Evolutionary conservation across 345 rosid genomes (phyloP).

Genomic region (Cardamine occulta): DNA sequence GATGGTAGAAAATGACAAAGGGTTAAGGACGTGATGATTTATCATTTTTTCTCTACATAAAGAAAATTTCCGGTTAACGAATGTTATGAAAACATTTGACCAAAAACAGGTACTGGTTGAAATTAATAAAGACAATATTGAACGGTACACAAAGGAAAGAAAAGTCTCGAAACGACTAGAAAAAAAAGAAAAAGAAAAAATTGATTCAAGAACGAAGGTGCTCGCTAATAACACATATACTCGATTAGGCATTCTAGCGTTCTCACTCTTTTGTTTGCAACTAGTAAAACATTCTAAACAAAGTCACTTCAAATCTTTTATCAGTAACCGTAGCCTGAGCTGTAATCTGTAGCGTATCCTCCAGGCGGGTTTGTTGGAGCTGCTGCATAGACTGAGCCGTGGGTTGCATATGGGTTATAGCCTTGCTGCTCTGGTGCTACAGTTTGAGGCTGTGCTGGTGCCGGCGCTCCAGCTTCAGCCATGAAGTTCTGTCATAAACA

Average conservation of each 20-base stretch:
- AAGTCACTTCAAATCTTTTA: not conserved
- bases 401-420: conserved; percentile 84
- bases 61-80: not conserved
- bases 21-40: not conserved
- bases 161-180: not conserved
- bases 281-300: conserved; percentile 36
- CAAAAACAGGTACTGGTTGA: not conserved
- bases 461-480: conserved; percentile 84
- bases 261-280: conserved; percentile 24
- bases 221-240: conserved; percentile 35
- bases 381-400: conserved; percentile 75
- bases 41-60: too few species aligned
- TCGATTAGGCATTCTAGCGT: conserved; percentile 40
- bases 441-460: conserved; percentile 57
- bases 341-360: conserved; percentile 72
- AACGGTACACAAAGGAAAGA: not conserved
- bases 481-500: conserved; percentile 79
- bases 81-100: not conserved
- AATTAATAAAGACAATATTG: conserved; percentile 15
- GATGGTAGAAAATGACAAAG: not conserved
- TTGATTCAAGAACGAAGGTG: conserved; percentile 1
- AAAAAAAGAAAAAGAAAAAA: not conserved
- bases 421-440: conserved; percentile 73
- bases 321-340: conserved; percentile 77
- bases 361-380: conserved; percentile 85